Conservation (phyloP, 2,329 filamentous ascomycete species). For the Endoconidiophora polonica region DNA sequence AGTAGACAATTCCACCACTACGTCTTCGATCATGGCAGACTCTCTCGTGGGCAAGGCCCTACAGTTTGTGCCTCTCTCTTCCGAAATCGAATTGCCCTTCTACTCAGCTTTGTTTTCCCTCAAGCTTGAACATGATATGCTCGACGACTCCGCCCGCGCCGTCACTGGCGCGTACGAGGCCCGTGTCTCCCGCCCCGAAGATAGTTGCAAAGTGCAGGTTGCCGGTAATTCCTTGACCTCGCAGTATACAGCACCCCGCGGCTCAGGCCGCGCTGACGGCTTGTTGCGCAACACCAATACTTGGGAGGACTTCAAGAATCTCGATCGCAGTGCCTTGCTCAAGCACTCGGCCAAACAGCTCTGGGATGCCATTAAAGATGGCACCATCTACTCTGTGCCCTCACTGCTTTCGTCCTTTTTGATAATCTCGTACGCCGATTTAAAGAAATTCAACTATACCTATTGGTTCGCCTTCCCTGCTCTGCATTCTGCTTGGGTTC, state of each 20-base stretch:
- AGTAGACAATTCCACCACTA: no score
- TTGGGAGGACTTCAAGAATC: slow-evolving; percentile 75
- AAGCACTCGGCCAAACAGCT: slow-evolving; percentile 38
- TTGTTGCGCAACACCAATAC: slow-evolving; percentile 95
- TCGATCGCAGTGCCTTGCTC: slow-evolving; percentile 37
- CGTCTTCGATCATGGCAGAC: slow-evolving; percentile 7
- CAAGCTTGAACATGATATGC: slow-evolving; percentile 94
- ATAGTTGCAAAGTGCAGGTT: slow-evolving; percentile 80
- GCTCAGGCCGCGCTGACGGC: slow-evolving; percentile 70
- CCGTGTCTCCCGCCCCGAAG: slow-evolving; percentile 52
- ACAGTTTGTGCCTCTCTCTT: slow-evolving; percentile 75
- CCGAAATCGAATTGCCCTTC: slow-evolving; percentile 89
- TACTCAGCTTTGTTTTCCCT: slow-evolving; percentile 81
- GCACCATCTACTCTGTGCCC: slow-evolving; percentile 87
- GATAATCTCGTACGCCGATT: slow-evolving; percentile 79
- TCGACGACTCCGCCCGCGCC: slow-evolving; percentile 79
- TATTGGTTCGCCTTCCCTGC: slow-evolving; percentile 97
- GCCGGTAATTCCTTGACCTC: slow-evolving; percentile 64
- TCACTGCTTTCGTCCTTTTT: slow-evolving; percentile 81
- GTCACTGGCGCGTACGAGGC: slow-evolving; percentile 83
- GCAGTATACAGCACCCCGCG: slow-evolving; percentile 42
- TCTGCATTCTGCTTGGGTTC: slow-evolving; percentile 72
- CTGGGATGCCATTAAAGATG: slow-evolving; percentile 94
- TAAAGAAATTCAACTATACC: slow-evolving; percentile 96
- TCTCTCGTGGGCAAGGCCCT: slow-evolving; percentile 20